Evolutionary conservation across 495 filamentous ascomycete genomes (phyloP), one percentile per base, ranked within the genome.

Genomic region (Neurospora sp.): DNA sequence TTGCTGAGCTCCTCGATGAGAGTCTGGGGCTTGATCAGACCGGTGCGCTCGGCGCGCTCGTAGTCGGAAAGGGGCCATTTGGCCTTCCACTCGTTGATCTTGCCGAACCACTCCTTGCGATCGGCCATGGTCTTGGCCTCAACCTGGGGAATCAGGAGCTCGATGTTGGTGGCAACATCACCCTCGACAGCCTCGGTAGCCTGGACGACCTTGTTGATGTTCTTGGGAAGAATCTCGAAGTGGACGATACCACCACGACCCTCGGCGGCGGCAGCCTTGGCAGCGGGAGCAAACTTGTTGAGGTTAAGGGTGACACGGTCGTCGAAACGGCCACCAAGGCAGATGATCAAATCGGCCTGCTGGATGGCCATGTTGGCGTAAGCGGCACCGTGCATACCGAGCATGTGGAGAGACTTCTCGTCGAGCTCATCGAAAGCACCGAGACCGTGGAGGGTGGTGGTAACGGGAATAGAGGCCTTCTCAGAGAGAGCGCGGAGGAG

Each of bases 11-110:
- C 91, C 78, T 94, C 88, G 70, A 98, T 94, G 70, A 97, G 83
- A 22, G 88, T 86, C 82, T 98, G 94, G 3, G 95, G 95, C 84
- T 96, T 96, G 85, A 96, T 97, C 73, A 91, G 83, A 38, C 89
- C 92, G 35, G 88, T 85, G 27, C 85, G 80, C 70, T 88, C 89
- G 69, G 92, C 90, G 71, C 86, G 89, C 77, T 95, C 92, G 75
- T 93, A 97, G 61, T 83, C 81, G 10, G 85, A 87, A 78, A 94
- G 90, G 3, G 93, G 93, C 86, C 93, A 94, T 59, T 91, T 90
- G 75, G 85, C 82, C 83, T 97, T 97, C 95, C 94, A 98, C 76
- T 88, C 87, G 22, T 91, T 88, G 78, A 98, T 97, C 84, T 97
- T 90, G 39, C 81, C 86, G 73, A 97, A 94, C 95, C 95, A 98